Conservation (phyloP, 1,139 yeast genomes). For the Suhomyces bribrorum region DNA sequence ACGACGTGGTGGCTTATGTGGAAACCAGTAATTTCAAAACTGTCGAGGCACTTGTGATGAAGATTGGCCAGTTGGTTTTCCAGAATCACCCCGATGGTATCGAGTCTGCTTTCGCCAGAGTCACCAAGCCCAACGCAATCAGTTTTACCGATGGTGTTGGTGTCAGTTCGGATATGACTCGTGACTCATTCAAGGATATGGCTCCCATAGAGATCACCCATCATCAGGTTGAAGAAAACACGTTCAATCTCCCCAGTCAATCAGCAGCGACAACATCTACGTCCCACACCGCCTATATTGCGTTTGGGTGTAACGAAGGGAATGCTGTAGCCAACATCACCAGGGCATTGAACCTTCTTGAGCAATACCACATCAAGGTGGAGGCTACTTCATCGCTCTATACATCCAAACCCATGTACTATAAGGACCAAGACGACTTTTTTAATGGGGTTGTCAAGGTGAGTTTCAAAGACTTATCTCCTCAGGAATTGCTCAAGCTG, state of each 20-base stretch:
- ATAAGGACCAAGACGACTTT: slow-evolving; percentile 75
- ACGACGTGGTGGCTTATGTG: slow-evolving; percentile 55
- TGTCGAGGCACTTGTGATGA: slow-evolving; percentile 84
- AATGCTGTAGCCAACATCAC: slow-evolving; percentile 63
- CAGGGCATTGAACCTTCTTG: slow-evolving; percentile 55
- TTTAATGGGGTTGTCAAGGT: slow-evolving; percentile 79
- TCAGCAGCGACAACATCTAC: slow-evolving; percentile 13
- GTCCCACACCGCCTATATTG: slow-evolving; percentile 65
- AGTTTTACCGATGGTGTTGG: slow-evolving; percentile 90
- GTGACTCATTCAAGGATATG: slow-evolving; percentile 31
- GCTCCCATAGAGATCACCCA: slow-evolving; percentile 22
- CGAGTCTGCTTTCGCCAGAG: slow-evolving; percentile 52
- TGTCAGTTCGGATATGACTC: slow-evolving; percentile 61
- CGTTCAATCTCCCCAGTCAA: slow-evolving; percentile 18
- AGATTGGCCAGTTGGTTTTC: slow-evolving; percentile 65
- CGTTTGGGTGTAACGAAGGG: slow-evolving; percentile 90
- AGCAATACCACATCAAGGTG: slow-evolving; percentile 47
- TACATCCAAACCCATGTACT: slow-evolving; percentile 92
- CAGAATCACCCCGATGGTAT: slow-evolving; percentile 33
- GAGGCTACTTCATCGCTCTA: slow-evolving; percentile 73
- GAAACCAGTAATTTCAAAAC: slow-evolving; percentile 82
- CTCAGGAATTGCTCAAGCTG: slow-evolving; percentile 59
- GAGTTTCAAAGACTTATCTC: slow-evolving; percentile 50
- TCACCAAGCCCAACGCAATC: slow-evolving; percentile 86
- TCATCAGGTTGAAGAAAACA: neutral